phyloP scores from a whole-genome alignment of 495 filamentous ascomycete genomes.

The Xylaria sp. region DNA sequence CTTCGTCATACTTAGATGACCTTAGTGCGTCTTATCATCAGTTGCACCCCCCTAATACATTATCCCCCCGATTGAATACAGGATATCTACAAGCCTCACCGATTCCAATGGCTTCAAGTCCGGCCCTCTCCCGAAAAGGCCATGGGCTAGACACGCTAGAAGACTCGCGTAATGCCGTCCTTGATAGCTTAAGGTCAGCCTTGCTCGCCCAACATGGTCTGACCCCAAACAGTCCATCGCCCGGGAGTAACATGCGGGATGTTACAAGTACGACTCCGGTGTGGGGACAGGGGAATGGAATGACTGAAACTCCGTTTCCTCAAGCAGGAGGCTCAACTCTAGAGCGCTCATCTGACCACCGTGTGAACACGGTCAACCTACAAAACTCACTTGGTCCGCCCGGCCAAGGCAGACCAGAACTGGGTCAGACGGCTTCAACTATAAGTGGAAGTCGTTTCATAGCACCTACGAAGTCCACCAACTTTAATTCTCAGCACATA shows the following conservation, averaged over 20 bases:
- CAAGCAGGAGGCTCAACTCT: constrained; percentile 20
- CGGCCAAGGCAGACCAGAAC: constrained; percentile 22
- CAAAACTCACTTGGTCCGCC: constrained; percentile 28
- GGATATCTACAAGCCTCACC: constrained; percentile 20
- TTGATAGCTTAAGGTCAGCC: constrained; percentile 35
- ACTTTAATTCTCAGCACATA: constrained; percentile 15
- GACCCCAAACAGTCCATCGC: constrained; percentile 13
- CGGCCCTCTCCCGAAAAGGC: constrained; percentile 9
- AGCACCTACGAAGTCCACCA: constrained; percentile 27
- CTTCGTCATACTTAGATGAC: constrained; percentile 35
- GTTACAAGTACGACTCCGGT: constrained; percentile 15
- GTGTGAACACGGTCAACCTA: background rate
- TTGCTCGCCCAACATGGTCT: constrained; percentile 39
- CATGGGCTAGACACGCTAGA: constrained; percentile 30
- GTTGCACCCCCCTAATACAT: background rate
- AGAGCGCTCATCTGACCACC: constrained; percentile 33
- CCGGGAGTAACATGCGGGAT: constrained; percentile 6
- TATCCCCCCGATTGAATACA: constrained; percentile 14
- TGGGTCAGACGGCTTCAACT: constrained; percentile 7
- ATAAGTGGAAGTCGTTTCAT: constrained; percentile 1
- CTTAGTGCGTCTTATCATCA: constrained; percentile 28
- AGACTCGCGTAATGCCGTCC: constrained; percentile 35
- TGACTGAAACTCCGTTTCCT: background rate
- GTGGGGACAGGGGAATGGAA: constrained; percentile 17
- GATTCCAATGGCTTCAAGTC: constrained; percentile 13